phyloP scores from a whole-genome alignment of 306 rosid species.

The Crotalaria pallida region DNA sequence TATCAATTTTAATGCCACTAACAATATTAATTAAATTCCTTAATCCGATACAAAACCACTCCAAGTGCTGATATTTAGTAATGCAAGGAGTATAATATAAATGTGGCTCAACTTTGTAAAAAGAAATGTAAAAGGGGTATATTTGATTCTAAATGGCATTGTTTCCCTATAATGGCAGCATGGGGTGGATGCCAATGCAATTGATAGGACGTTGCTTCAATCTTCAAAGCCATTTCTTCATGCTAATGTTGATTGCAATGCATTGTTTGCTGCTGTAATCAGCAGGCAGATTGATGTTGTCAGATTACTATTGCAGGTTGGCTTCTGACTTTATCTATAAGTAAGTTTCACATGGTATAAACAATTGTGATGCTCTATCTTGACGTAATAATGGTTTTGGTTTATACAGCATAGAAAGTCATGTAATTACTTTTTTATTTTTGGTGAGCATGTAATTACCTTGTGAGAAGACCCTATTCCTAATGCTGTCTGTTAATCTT shows the following conservation, averaged over 20 bases:
- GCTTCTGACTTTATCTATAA: constrained; percentile 19
- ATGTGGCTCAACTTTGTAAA: background rate
- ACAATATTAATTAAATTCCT: too few species aligned
- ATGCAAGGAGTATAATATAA: too few species aligned
- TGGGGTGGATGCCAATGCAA: constrained; percentile 49
- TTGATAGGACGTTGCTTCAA: constrained; percentile 46
- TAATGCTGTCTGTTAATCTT: background rate
- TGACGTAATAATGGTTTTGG: background rate
- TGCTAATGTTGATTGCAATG: constrained; percentile 55
- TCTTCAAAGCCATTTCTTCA: constrained; percentile 58
- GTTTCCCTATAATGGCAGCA: constrained; percentile 33
- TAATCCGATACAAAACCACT: too few species aligned
- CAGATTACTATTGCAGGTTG: constrained; percentile 50
- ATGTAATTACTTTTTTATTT: too few species aligned
- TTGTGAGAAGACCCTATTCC: background rate
- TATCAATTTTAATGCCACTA: too few species aligned
- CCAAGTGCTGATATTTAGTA: too few species aligned
- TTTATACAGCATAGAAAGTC: background rate
- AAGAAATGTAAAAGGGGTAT: background rate
- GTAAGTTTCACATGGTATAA: constrained; percentile 16
- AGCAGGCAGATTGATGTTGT: constrained; percentile 56
- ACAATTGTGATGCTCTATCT: constrained; percentile 5
- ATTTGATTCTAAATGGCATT: constrained; percentile 6
- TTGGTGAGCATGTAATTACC: constrained; percentile 4
- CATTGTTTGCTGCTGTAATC: constrained; percentile 51